Conservation (phyloP, 2,329 filamentous ascomycete genomes). For the Colletotrichum costaricense region DNA sequence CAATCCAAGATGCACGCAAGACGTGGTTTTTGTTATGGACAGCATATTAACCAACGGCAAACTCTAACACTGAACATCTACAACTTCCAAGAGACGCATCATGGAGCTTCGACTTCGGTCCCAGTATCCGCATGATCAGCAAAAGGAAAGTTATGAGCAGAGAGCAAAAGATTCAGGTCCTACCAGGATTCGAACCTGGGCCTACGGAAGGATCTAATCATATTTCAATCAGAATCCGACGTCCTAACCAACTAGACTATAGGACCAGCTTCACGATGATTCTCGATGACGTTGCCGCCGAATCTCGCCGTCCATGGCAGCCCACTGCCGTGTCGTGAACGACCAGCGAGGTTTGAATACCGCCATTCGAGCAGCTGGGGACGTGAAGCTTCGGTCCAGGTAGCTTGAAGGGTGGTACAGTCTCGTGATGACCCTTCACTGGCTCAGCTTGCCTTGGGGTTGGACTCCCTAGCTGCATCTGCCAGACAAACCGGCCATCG, state of each 20-base stretch:
- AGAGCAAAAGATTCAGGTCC: background rate
- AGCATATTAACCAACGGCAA: background rate
- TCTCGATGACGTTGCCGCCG: background rate
- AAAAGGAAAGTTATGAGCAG: background rate
- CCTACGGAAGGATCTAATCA: constrained; percentile 19
- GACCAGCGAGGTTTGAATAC: background rate
- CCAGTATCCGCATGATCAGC: background rate
- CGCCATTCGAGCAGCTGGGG: background rate
- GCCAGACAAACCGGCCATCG: too few species aligned
- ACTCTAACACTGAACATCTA: background rate
- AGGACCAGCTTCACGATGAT: background rate
- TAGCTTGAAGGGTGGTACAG: background rate
- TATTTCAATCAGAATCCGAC: constrained; percentile 28
- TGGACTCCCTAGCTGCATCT: background rate
- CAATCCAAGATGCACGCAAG: background rate
- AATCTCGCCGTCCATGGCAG: background rate
- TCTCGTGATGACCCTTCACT: background rate
- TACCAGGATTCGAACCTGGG: constrained; percentile 33
- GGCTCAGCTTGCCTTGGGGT: background rate
- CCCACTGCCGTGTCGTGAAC: background rate
- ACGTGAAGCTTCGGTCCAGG: too few species aligned
- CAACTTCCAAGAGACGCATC: background rate
- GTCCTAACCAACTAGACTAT: constrained; percentile 34
- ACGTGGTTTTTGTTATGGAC: too few species aligned
- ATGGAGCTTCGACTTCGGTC: too few species aligned